Percentiles rank a stretch among this genome's conserved stretches.
Conservation (phyloP, 345 rosid species). For the Euphorbia peplus region DNA sequence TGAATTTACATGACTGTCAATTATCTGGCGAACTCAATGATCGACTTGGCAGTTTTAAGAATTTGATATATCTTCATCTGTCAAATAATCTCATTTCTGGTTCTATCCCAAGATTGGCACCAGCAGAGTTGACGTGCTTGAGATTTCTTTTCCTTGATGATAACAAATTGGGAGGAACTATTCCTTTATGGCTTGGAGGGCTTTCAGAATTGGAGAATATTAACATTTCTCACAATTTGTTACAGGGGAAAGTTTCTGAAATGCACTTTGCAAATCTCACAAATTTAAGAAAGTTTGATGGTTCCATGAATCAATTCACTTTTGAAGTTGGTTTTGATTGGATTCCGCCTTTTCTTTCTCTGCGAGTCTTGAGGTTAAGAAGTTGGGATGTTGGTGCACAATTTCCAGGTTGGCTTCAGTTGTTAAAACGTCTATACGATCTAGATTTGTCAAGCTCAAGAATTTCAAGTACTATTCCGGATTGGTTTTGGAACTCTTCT, state of each 20-base stretch:
- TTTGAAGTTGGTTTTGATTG: too few relatives aligned
- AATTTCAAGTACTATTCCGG: background rate
- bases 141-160: background rate
- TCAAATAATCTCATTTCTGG: constrained; percentile 20
- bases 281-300: constrained; percentile 2
- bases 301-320: too few relatives aligned
- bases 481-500: constrained; percentile 9
- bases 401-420: constrained; percentile 6
- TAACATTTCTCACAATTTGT: constrained; percentile 7
- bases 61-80: constrained; percentile 1
- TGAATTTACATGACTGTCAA: background rate
- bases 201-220: constrained; percentile 2
- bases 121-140: background rate
- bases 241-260: constrained; percentile 24
- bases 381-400: constrained; percentile 1
- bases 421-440: background rate
- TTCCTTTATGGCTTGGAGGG: constrained; percentile 20
- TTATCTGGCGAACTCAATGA: constrained; percentile 15
- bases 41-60: too few relatives aligned
- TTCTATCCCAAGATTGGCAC: constrained; percentile 16
- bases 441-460: constrained; percentile 8
- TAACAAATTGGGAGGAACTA: constrained; percentile 17
- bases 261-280: constrained; percentile 26
- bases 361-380: too few relatives aligned
- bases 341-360: too few relatives aligned